phyloP scores from a whole-genome alignment of 2,329 filamentous ascomycete species.

The Xylariales sp. region DNA sequence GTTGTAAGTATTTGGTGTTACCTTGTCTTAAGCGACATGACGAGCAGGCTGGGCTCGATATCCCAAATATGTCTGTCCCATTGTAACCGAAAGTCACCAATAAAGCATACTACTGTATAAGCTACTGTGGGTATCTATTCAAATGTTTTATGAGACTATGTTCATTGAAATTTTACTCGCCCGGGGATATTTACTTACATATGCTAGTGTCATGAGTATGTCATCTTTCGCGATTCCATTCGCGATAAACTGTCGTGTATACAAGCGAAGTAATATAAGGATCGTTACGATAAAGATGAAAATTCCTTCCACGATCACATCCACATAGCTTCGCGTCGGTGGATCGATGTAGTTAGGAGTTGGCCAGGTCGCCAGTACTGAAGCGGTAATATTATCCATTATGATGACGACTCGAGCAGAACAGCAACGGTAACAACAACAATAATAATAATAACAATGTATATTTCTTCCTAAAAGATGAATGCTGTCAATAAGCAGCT shows the following conservation, averaged over 20 bases:
- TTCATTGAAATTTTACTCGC: too few relatives aligned
- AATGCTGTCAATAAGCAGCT: too few relatives aligned
- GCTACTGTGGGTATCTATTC: conserved; percentile 25
- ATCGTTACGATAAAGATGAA: conserved; percentile 19
- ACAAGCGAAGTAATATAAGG: conserved; percentile 22
- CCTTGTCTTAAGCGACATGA: conserved; percentile 20
- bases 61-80: conserved; percentile 31
- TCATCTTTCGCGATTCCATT: conserved; percentile 27
- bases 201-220: conserved; percentile 30
- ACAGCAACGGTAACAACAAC: too few relatives aligned
- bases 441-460: too few relatives aligned
- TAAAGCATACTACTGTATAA: conserved; percentile 24
- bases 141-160: too few relatives aligned
- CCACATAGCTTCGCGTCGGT: conserved; percentile 20
- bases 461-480: too few relatives aligned
- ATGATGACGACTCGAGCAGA: too few relatives aligned
- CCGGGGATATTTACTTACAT: too few relatives aligned
- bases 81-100: conserved; percentile 19
- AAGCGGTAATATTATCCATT: conserved; percentile 15
- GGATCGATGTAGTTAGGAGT: conserved; percentile 22
- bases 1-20: too few relatives aligned
- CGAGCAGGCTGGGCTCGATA: conserved; percentile 15
- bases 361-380: conserved; percentile 21
- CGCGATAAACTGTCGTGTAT: conserved; percentile 23
- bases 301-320: conserved; percentile 16